Percentiles rank a stretch among this genome's conserved stretches.
Conservation (phyloP, 164 flowering plant genomes). For the Magnolia changhungtana region DNA sequence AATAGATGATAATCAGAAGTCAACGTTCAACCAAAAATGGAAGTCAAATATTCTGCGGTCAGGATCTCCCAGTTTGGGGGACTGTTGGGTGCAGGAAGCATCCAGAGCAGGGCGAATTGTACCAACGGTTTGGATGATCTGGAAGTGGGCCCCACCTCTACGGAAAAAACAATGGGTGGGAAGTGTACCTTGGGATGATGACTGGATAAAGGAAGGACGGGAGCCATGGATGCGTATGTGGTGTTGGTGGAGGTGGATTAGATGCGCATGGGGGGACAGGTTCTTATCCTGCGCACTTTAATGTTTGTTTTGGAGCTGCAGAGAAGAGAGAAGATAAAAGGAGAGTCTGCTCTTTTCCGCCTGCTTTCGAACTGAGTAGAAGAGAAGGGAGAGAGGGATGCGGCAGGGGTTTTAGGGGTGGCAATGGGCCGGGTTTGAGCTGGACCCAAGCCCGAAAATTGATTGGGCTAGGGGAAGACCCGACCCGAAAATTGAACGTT, state of each 20-base stretch:
- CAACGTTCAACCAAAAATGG: too few relatives aligned
- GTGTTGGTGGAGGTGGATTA: neutral
- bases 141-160: too few relatives aligned
- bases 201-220: neutral
- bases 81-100: neutral
- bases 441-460: too few relatives aligned
- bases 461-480: too few relatives aligned
- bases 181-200: neutral
- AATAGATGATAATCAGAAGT: too few relatives aligned
- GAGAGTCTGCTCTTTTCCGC: neutral
- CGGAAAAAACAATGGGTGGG: neutral
- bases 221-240: neutral
- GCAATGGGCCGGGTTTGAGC: too few relatives aligned
- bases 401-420: neutral
- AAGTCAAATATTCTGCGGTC: too few relatives aligned
- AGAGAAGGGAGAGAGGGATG: neutral
- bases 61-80: neutral
- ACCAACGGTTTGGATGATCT: too few relatives aligned
- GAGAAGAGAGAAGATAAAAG: neutral
- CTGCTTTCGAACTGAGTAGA: neutral
- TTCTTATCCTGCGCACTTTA: neutral
- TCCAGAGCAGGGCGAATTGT: too few relatives aligned
- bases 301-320: neutral
- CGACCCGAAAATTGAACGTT: too few relatives aligned
- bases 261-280: neutral